phyloP scores from a whole-genome alignment of 768 basidiomycete genomes.

The Trametes meyenii region DNA sequence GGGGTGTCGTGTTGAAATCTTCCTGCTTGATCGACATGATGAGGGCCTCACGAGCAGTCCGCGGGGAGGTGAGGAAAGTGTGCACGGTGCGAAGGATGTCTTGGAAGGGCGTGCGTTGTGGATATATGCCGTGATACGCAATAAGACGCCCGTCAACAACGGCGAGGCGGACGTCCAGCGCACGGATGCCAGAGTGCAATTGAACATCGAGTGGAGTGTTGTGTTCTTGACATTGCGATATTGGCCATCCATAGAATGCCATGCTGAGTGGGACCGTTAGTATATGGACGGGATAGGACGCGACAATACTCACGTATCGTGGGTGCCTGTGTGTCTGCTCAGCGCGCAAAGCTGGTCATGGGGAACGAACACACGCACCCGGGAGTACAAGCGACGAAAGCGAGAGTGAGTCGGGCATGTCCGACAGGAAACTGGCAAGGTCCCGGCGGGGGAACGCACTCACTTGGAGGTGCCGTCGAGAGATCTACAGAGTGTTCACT shows the following conservation, averaged over 20 bases:
- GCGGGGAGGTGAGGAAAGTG: conserved; percentile 61
- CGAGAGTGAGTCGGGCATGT: conserved; percentile 66
- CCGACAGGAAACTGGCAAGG: conserved; percentile 56
- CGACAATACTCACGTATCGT: conserved; percentile 59
- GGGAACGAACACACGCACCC: conserved; percentile 47
- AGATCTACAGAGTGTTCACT: conserved; percentile 40
- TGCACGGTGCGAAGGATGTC: conserved; percentile 64
- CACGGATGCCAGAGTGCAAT: conserved; percentile 75
- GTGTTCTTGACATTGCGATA: conserved; percentile 83
- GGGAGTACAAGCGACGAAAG: conserved; percentile 80
- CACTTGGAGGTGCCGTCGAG: conserved; percentile 48
- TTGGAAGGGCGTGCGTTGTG: conserved; percentile 68
- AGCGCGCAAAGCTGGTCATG: conserved; percentile 11
- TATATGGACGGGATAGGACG: background rate
- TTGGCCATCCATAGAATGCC: conserved; percentile 84
- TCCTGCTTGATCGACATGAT: conserved; percentile 93
- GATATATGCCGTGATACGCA: conserved; percentile 80
- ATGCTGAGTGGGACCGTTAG: conserved; percentile 46
- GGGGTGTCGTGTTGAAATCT: conserved; percentile 53
- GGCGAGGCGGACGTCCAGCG: conserved; percentile 80
- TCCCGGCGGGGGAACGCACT: conserved; percentile 63
- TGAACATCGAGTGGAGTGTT: conserved; percentile 66
- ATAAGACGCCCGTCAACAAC: conserved; percentile 64
- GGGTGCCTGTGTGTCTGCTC: conserved; percentile 50
- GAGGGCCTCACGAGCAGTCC: conserved; percentile 68